Percentiles rank a stretch among this genome's conserved stretches.
Evolutionary conservation across 2,329 filamentous ascomycete genomes (phyloP).

Genomic region (Penicillium italicum): DNA sequence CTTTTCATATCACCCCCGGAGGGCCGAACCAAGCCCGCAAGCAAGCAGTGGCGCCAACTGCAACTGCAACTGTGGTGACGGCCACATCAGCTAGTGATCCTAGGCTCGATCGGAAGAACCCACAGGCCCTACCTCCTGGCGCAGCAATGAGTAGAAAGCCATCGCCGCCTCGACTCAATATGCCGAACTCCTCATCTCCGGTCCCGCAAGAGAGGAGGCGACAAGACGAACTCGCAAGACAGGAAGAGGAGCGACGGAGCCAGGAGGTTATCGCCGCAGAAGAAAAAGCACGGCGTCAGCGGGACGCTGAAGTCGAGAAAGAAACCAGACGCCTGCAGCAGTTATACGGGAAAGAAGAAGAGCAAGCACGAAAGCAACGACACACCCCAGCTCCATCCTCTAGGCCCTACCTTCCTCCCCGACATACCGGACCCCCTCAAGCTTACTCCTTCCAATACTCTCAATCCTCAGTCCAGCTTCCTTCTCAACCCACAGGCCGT

Average conservation of each 20-base stretch:
- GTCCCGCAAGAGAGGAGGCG: constrained; percentile 15
- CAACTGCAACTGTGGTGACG: neutral
- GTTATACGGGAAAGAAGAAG: constrained; percentile 51
- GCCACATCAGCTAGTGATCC: neutral
- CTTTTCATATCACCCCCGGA: constrained; percentile 64
- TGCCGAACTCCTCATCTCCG: constrained; percentile 13
- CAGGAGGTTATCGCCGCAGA: constrained; percentile 51
- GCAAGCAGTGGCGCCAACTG: neutral
- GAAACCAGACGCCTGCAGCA: constrained; percentile 71
- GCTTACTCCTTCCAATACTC: constrained; percentile 18
- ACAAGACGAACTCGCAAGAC: constrained; percentile 44
- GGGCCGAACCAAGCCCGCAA: constrained; percentile 4
- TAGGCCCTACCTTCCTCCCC: constrained; percentile 19
- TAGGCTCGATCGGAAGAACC: neutral
- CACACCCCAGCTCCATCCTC: constrained; percentile 9
- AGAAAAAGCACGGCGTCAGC: constrained; percentile 40
- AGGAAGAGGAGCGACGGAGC: constrained; percentile 51
- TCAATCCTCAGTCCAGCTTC: constrained; percentile 22
- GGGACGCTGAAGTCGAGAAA: constrained; percentile 59
- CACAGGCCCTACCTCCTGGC: constrained; percentile 5
- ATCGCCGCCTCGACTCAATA: constrained; percentile 7
- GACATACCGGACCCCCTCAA: constrained; percentile 14
- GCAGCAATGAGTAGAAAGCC: constrained; percentile 14
- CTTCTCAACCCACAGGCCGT: constrained; percentile 6
- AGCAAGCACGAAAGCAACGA: constrained; percentile 27